Evolutionary conservation across 2,329 filamentous ascomycete genomes (phyloP), one percentile per base, ranked within the genome.

Genomic region (Neopestalotiopsis sp.): DNA sequence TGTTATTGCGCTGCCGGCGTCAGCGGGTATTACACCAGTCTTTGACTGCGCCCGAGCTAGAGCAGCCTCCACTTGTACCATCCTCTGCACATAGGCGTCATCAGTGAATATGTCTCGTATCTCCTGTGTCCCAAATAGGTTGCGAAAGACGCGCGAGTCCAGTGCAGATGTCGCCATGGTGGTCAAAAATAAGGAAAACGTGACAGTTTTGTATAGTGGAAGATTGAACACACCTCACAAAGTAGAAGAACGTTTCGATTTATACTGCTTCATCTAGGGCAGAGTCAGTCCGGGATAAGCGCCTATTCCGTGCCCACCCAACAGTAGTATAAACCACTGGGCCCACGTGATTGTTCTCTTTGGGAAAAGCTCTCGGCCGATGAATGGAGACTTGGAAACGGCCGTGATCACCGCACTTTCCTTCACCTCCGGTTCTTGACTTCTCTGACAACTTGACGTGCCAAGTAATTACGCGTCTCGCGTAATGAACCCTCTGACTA

Each of bases 81-180:
- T 84, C 63, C 81, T 80, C 38, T 79, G 75, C 70, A 62, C 34
- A n/a, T 62, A 62, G 59, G 59, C 59, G n/a, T 81, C 79, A 68
- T 87, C 85, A 34, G 83, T 81, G 73, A 87, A 87, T 67, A 85
- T 78, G 75, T 84, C 79, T 42, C 85, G 81, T 56, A 86, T 84
- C 70, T 86, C 84, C 4, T 86, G 81, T 1, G 84, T 87, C 10
- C 85, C 85, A 68, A 87, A 87, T 1, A 87, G 75, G 7, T 83
- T 85, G 3, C 84, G 80, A 71, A 87, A 87, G 20, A 88, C 80
- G 9, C 80, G 79, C 5, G 85, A 87, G 73, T 88, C 85, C 4
- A 32, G 17, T 38, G 59, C 59, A 7, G 59, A 62, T 38, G 32
- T 34, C 10, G 59, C n/a, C 59, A 62, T 62, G 24, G n/a, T 53